Conservation (phyloP, 2,329 filamentous ascomycete species). For the Alternaria rosae region DNA sequence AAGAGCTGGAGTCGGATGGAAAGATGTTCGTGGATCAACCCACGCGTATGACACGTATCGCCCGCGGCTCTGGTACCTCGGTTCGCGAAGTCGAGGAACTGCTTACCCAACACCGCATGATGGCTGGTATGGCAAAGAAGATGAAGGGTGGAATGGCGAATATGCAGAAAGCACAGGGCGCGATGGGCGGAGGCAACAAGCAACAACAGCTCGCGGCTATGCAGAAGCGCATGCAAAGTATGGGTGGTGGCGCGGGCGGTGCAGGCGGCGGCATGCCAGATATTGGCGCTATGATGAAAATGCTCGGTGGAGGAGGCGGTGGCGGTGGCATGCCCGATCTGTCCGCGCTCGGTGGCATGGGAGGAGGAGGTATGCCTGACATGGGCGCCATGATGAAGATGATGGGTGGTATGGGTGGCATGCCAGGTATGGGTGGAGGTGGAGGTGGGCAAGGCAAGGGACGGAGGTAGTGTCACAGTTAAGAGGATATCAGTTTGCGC, state of each 20-base stretch:
- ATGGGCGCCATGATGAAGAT: slow-evolving; percentile 47
- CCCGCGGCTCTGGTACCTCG: slow-evolving; percentile 85
- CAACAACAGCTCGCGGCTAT: slow-evolving; percentile 94
- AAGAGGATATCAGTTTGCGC: slow-evolving; percentile 7
- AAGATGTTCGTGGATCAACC: slow-evolving; percentile 94
- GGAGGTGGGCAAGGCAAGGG: slow-evolving; percentile 30
- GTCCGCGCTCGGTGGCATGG: slow-evolving; percentile 66
- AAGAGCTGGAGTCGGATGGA: slow-evolving; percentile 93
- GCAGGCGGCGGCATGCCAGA: slow-evolving; percentile 71
- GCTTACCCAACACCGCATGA: slow-evolving; percentile 97
- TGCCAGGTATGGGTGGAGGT: slow-evolving; percentile 39
- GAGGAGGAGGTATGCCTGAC: slow-evolving; percentile 58
- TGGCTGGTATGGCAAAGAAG: slow-evolving; percentile 99
- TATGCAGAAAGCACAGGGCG: slow-evolving; percentile 91
- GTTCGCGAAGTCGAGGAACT: slow-evolving; percentile 95
- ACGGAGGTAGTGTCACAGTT: slow-evolving; percentile 22
- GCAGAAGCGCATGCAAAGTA: slow-evolving; percentile 92
- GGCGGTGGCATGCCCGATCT: slow-evolving; percentile 71
- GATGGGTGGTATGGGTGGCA: slow-evolving; percentile 46
- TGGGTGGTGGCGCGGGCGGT: slow-evolving; percentile 75
- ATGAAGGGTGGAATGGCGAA: slow-evolving; percentile 98
- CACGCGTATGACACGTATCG: slow-evolving; percentile 89
- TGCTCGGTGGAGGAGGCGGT: slow-evolving; percentile 75
- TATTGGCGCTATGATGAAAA: slow-evolving; percentile 88
- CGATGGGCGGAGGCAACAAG: slow-evolving; percentile 90